A percentile compares a stretch with the other conserved stretches of the same genome.
Conservation (phyloP, 140 eudicot genomes). For the Anethum foeniculum region DNA sequence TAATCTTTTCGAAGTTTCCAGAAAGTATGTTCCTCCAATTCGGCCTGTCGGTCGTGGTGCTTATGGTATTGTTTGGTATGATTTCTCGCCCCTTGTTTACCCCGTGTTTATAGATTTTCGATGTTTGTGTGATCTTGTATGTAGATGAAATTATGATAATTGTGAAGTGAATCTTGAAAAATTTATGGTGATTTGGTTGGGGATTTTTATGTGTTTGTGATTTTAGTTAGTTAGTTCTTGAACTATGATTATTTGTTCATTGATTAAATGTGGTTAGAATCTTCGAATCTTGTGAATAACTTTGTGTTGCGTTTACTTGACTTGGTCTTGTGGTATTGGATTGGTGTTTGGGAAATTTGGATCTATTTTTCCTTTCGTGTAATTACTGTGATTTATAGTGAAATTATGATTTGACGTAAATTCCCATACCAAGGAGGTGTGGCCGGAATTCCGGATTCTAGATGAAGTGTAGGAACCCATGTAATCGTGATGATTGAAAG, state of each 20-base stretch:
- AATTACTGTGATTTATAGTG: neutral
- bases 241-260: neutral
- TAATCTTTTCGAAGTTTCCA: conserved; percentile 78
- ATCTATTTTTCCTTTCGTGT: neutral
- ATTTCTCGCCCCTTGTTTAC: neutral
- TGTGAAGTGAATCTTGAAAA: neutral
- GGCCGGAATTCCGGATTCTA: neutral
- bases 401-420: neutral
- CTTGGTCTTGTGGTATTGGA: neutral
- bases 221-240: neutral
- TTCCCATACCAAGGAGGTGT: neutral
- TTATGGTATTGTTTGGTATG: conserved; percentile 84
- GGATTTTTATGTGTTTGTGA: neutral
- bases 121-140: neutral
- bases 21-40: conserved; percentile 79
- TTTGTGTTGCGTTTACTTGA: neutral
- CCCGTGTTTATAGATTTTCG: neutral
- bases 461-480: neutral
- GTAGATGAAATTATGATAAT: neutral
- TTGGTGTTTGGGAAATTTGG: conserved; percentile 1
- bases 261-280: neutral
- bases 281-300: too few relatives aligned
- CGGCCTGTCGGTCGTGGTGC: conserved; percentile 96
- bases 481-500: neutral
- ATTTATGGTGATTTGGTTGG: neutral